A percentile compares a stretch with the other conserved stretches of the same genome.
Evolutionary conservation across 2,329 filamentous ascomycete genomes (phyloP).

Genomic region (Nigrospora osmanthi): DNA sequence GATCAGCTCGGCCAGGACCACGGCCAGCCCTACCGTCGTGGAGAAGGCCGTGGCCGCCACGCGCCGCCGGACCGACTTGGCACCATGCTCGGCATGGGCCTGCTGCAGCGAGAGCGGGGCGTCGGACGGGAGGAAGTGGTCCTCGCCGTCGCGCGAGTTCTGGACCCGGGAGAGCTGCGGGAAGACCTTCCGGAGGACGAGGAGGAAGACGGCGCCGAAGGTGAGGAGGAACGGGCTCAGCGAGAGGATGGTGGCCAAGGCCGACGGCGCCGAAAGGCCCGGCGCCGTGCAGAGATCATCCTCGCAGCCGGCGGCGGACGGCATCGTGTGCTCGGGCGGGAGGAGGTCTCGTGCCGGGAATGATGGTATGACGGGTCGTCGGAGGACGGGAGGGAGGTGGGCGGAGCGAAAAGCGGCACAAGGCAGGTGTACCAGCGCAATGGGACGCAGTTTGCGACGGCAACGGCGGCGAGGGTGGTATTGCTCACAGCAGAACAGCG

Average conservation of each 20-base stretch:
- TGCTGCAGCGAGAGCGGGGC: conserved; percentile 52
- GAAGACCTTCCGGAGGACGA: conserved; percentile 63
- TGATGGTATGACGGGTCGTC: too few species aligned
- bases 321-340: too few species aligned
- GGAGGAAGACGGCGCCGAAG: conserved; percentile 53
- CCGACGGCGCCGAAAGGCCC: conserved; percentile 29
- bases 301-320: conserved; percentile 41
- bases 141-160: conserved; percentile 45
- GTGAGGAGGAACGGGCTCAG: conserved; percentile 65
- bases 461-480: too few species aligned
- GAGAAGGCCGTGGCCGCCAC: conserved; percentile 62
- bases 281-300: conserved; percentile 48
- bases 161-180: conserved; percentile 58
- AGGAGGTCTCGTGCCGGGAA: too few species aligned
- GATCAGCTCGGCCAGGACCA: conserved; percentile 72
- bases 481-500: too few species aligned
- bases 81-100: conserved; percentile 49
- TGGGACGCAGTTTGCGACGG: too few species aligned
- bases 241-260: conserved; percentile 43
- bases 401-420: too few species aligned
- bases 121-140: conserved; percentile 54
- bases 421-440: too few species aligned
- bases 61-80: conserved; percentile 41
- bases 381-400: too few species aligned
- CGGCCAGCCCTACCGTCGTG: conserved; percentile 67